Base-by-base conservation (phyloP, 108 stramenopile species). In the Asterionellopsis glacialis region DNA sequence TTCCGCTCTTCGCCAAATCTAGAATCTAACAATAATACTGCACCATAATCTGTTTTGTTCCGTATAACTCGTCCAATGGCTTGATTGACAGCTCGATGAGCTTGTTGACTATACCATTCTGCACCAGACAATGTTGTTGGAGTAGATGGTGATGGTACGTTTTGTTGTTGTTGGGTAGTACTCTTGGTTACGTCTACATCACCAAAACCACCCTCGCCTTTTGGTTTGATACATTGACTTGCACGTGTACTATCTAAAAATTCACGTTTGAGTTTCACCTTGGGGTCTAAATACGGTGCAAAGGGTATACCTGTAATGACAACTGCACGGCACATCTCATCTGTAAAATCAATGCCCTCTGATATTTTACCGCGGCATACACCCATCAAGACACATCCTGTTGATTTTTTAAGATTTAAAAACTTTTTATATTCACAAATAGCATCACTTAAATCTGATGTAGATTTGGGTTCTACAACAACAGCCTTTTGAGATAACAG, bases 41-140 rank as follows among this genome's bases (percentile, higher is more conserved):
- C 91, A 24, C 98, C 99, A 60, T 85, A 99, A 65, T 99, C 99
- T n/a, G 64, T 58, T 19, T 79, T 69, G 75, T 98, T 98, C n/a
- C 99, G 96, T 67, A 99, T 95, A 0, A 97, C 97, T 18, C 99
- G 77, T 0, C 99, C 99, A 28, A 99, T 71, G 11, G 97, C 98
- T 68, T 99, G 99, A 65, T 99, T 99, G 21, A 98, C 97, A 44
- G 98, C 97, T 2, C 97, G 79, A 50, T 91, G 85, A 4, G 97
- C 99, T 68, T 96, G 95, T 51, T 98, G 97, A 21, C 75, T 77
- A 74, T 99, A 99, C 99, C 99, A 99, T 41, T 94, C 95, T 25
- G 83, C 68, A 0, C 98, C 98, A 0, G 91, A 88, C 11, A 94
- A 68, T n/a, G 65, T 64, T 19, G 24, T 62, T 22, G 26, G 64